Evolutionary conservation across 257 asterid genomes (phyloP).

Genomic region (Petunia secreta): DNA sequence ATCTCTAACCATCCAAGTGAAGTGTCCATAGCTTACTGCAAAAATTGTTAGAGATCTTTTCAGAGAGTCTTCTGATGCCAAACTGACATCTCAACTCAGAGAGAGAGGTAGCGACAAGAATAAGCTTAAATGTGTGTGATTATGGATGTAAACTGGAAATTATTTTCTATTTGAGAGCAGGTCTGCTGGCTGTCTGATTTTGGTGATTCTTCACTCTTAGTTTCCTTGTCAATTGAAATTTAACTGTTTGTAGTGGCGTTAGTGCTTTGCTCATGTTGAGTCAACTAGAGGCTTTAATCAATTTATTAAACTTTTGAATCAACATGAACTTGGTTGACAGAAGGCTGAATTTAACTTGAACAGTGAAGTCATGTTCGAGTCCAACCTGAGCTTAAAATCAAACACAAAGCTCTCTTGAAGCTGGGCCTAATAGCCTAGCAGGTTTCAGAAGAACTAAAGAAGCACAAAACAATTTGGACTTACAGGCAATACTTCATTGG

Average conservation of each 20-base stretch:
- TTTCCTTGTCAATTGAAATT: not conserved
- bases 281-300: slow-evolving; percentile 5
- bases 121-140: slow-evolving; percentile 11
- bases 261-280: slow-evolving; percentile 5
- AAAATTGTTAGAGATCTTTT: not conserved
- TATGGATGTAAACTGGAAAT: not conserved
- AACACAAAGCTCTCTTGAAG: not conserved
- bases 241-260: not conserved
- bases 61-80: not conserved
- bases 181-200: not conserved
- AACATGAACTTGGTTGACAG: slow-evolving; percentile 16
- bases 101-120: not conserved
- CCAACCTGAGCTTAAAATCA: slow-evolving; percentile 11
- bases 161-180: not conserved
- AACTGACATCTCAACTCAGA: not conserved
- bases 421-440: slow-evolving; percentile 14
- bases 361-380: slow-evolving; percentile 2
- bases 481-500: slow-evolving; percentile 95
- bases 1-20: slow-evolving; percentile 1
- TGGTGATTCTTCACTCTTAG: not conserved
- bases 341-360: slow-evolving; percentile 8
- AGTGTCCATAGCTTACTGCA: slow-evolving; percentile 11
- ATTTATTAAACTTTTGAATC: slow-evolving; percentile 18
- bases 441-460: slow-evolving; percentile 13
- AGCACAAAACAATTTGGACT: slow-evolving; percentile 39